phyloP scores from a whole-genome alignment of 108 stramenopile species.

The Epipyxis sp. region DNA sequence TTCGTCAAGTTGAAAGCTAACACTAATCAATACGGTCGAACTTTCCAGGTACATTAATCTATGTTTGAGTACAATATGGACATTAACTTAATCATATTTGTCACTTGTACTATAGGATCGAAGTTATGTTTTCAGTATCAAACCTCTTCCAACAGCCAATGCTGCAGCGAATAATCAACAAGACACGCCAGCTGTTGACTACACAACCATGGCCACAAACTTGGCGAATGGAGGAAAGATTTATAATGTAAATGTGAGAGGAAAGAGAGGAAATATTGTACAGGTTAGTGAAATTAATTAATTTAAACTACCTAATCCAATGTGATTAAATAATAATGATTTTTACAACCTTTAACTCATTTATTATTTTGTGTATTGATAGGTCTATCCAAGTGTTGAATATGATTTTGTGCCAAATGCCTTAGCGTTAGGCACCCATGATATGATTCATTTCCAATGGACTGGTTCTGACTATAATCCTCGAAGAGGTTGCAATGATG shows the following conservation, averaged over 20 bases:
- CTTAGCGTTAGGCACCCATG: conserved; percentile 13
- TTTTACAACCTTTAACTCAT: too few species aligned
- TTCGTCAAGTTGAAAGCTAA: conserved; percentile 42
- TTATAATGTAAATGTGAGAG: conserved; percentile 49
- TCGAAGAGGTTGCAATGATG: conserved; percentile 51
- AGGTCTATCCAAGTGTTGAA: conserved; percentile 54
- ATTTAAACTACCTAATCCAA: too few species aligned
- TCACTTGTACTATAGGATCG: too few species aligned
- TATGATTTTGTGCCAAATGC: conserved; percentile 51
- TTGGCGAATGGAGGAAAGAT: conserved; percentile 34
- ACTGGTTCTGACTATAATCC: conserved; percentile 57
- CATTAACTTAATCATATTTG: too few species aligned
- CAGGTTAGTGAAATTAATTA: too few species aligned
- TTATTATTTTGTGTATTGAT: too few species aligned
- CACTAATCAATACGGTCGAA: conserved; percentile 54
- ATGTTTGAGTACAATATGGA: too few species aligned
- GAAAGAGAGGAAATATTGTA: conserved; percentile 58
- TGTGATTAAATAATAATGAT: too few species aligned
- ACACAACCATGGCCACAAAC: not conserved
- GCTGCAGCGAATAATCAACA: not conserved
- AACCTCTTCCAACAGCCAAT: conserved; percentile 6
- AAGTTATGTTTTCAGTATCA: conserved; percentile 45
- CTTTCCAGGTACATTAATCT: too few species aligned
- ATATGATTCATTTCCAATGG: conserved; percentile 55
- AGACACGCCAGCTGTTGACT: conserved; percentile 27